Evolutionary conservation across 2,329 filamentous ascomycete species (phyloP).

Genomic region (Neocucurbitaria cava): DNA sequence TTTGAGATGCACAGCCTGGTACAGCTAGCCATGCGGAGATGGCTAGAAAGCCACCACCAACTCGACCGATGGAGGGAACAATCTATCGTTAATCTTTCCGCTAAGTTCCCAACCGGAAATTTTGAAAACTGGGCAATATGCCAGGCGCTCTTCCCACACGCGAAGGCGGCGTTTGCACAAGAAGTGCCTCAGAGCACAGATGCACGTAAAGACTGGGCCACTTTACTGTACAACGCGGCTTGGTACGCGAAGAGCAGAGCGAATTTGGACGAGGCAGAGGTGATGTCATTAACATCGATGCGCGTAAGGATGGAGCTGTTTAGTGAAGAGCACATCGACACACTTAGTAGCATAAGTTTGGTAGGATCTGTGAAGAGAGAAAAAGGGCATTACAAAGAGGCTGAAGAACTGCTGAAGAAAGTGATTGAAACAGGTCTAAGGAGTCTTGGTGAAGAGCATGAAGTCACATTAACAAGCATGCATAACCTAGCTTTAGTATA

Average conservation of each 20-base stretch:
- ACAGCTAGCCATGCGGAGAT: conserved; percentile 38
- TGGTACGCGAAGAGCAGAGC: conserved; percentile 15
- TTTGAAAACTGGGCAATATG: conserved; percentile 46
- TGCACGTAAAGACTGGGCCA: conserved; percentile 5
- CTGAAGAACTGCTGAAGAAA: no score
- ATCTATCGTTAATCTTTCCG: conserved; percentile 36
- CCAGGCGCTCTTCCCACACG: conserved; percentile 42
- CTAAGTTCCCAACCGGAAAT: conserved; percentile 34
- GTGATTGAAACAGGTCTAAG: no score
- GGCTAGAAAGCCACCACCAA: conserved; percentile 18
- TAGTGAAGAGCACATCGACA: not conserved
- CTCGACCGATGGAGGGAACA: conserved; percentile 37
- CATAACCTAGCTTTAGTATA: no score
- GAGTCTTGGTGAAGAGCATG: no score
- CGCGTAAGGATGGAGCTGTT: conserved; percentile 4
- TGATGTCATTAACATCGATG: conserved; percentile 4
- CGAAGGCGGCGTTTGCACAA: conserved; percentile 10
- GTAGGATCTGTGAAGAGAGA: not conserved
- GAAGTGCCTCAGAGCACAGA: conserved; percentile 1
- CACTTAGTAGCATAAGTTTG: conserved; percentile 6
- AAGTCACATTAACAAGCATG: no score
- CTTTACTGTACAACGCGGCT: conserved; percentile 9
- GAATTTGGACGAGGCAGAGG: conserved; percentile 7
- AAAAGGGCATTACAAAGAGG: no score
- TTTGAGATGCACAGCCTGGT: conserved; percentile 56